Conservation (phyloP, 495 filamentous ascomycete species). For the Zalerion maritima region DNA sequence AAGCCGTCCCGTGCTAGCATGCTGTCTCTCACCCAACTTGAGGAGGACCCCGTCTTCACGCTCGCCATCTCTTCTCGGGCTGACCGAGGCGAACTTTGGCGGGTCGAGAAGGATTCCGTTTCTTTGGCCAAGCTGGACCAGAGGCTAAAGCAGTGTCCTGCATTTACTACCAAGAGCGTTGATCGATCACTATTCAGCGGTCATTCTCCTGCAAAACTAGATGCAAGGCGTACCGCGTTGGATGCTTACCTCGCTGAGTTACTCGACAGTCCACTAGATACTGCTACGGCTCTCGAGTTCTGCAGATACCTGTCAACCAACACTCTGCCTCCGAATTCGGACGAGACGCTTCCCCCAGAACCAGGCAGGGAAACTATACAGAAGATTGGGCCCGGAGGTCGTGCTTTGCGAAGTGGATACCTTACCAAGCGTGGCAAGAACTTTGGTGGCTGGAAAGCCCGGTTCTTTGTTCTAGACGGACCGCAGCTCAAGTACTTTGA, state of each 20-base stretch:
- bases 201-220: constrained; percentile 86
- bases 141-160: constrained; percentile 52
- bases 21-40: constrained; percentile 50
- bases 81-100: constrained; percentile 72
- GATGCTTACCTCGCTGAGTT: constrained; percentile 76
- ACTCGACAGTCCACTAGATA: constrained; percentile 68
- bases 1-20: constrained; percentile 79
- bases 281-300: constrained; percentile 60
- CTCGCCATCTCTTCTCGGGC: constrained; percentile 69
- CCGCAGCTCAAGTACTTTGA: constrained; percentile 87
- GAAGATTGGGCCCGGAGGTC: constrained; percentile 42
- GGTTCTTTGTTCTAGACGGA: constrained; percentile 85
- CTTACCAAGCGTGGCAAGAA: constrained; percentile 94
- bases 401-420: constrained; percentile 73
- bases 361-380: constrained; percentile 22
- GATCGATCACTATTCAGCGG: constrained; percentile 79
- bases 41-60: constrained; percentile 89
- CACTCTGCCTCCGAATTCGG: constrained; percentile 61
- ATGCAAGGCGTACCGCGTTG: constrained; percentile 67
- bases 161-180: constrained; percentile 58
- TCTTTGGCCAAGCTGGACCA: constrained; percentile 73
- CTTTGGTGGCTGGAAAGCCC: constrained; percentile 97
- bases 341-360: constrained; percentile 38
- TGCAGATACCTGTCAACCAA: constrained; percentile 83
- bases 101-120: constrained; percentile 78